Conservation (phyloP, 1,139 yeast species). For the Saccharomyces hybrid region DNA sequence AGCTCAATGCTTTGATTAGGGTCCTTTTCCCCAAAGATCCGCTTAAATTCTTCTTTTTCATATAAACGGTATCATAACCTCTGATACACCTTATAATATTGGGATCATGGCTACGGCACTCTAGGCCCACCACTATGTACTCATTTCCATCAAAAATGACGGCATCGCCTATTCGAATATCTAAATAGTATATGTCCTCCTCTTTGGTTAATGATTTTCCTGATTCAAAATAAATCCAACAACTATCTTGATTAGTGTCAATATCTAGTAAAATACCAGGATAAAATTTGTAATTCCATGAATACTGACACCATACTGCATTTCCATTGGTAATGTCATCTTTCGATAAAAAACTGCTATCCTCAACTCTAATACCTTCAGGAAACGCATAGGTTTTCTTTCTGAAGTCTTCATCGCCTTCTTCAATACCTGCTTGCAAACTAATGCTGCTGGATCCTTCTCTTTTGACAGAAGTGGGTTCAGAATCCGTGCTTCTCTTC, state of each 20-base stretch:
- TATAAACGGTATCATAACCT: slow-evolving; percentile 47
- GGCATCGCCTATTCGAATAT: slow-evolving; percentile 38
- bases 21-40: slow-evolving; percentile 18
- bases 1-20: slow-evolving; percentile 17
- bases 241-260: slow-evolving; percentile 16
- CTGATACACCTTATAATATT: slow-evolving; percentile 43
- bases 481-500: background rate
- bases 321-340: slow-evolving; percentile 26
- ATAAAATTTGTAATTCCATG: slow-evolving; percentile 28
- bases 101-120: slow-evolving; percentile 19
- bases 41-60: slow-evolving; percentile 29
- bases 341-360: slow-evolving; percentile 15
- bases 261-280: slow-evolving; percentile 30
- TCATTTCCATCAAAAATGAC: slow-evolving; percentile 30
- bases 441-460: background rate
- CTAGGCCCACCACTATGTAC: slow-evolving; percentile 43
- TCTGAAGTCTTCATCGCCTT: background rate
- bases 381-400: slow-evolving; percentile 7
- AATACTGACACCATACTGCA: slow-evolving; percentile 34
- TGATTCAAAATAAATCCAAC: slow-evolving; percentile 21
- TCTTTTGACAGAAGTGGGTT: background rate
- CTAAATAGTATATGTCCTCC: slow-evolving; percentile 31
- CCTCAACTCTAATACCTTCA: slow-evolving; percentile 9
- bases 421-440: background rate
- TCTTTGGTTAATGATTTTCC: slow-evolving; percentile 15